phyloP scores from a whole-genome alignment of 2,329 filamentous ascomycete genomes.

The Pestalotiopsis sp. region DNA sequence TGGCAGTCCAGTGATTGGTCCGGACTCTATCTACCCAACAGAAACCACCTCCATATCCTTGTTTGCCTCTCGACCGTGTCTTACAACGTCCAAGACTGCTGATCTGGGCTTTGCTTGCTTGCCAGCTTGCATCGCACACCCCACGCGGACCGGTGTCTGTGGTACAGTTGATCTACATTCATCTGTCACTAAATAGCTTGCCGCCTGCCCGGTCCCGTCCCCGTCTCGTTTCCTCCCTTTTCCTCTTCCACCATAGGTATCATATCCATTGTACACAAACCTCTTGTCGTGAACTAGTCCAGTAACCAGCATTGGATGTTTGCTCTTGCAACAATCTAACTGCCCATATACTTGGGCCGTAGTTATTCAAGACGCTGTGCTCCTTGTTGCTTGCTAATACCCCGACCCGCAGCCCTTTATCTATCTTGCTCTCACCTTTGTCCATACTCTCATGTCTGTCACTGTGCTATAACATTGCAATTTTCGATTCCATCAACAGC shows the following conservation, averaged over 20 bases:
- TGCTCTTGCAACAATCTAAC: constrained; percentile 12
- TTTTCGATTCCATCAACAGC: neutral
- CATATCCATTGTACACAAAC: neutral
- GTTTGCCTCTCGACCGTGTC: constrained; percentile 4
- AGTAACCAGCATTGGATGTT: constrained; percentile 8
- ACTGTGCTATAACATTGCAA: neutral
- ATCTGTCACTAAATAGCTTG: neutral
- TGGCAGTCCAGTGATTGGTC: neutral
- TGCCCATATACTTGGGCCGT: neutral
- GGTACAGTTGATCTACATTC: constrained; percentile 8
- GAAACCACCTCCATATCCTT: neutral
- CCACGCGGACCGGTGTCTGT: constrained; percentile 1
- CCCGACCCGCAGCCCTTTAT: neutral
- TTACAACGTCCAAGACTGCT: constrained; percentile 3
- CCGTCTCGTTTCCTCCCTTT: neutral
- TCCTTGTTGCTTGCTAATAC: constrained; percentile 7
- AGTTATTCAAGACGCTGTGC: constrained; percentile 11
- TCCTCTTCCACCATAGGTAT: neutral
- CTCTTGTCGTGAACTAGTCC: neutral
- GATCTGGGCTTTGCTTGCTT: neutral
- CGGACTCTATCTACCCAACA: neutral
- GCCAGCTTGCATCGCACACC: constrained; percentile 1
- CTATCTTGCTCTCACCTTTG: neutral
- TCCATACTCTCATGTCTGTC: neutral
- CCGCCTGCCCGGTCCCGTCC: neutral